phyloP scores from a whole-genome alignment of 176 grass and related monocot species.

The Neostapfia colusana region DNA sequence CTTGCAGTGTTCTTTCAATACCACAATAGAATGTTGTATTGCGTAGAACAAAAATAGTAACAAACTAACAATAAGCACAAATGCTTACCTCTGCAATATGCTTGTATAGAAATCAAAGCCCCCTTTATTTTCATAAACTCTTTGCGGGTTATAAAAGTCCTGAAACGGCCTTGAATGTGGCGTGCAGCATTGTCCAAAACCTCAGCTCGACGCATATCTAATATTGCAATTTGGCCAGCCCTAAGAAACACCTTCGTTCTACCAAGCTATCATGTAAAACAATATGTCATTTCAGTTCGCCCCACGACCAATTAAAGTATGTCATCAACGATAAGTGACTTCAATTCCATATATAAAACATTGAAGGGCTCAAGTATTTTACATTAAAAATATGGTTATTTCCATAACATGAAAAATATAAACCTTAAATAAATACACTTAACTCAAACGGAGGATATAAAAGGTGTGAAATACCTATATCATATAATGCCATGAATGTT shows the following conservation, averaged over 20 bases:
- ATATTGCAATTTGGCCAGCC: slow-evolving; percentile 86
- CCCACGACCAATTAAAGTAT: neutral
- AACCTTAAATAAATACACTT: neutral
- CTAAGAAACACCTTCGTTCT: slow-evolving; percentile 87
- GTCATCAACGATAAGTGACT: slow-evolving; percentile 9
- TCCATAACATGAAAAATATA: neutral
- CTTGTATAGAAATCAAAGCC: slow-evolving; percentile 74
- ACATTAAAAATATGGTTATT: neutral
- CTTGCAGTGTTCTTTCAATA: too few species aligned
- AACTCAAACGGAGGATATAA: slow-evolving; percentile 5
- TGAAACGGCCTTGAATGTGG: slow-evolving; percentile 73
- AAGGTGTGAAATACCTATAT: slow-evolving; percentile 13
- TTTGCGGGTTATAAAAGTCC: slow-evolving; percentile 62
- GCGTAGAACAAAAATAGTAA: slow-evolving; percentile 9
- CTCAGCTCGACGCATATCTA: slow-evolving; percentile 82
- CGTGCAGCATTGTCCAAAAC: slow-evolving; percentile 93
- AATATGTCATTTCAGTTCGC: slow-evolving; percentile 9
- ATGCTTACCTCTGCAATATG: slow-evolving; percentile 80
- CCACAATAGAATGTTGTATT: neutral
- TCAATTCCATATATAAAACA: slow-evolving; percentile 24
- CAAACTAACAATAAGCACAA: slow-evolving; percentile 14
- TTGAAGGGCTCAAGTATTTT: neutral
- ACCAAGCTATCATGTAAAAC: slow-evolving; percentile 72
- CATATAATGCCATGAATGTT: slow-evolving; percentile 20
- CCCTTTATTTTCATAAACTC: slow-evolving; percentile 66